Base-by-base conservation (phyloP, 2,329 filamentous ascomycete species). In the Alternaria sp. region DNA sequence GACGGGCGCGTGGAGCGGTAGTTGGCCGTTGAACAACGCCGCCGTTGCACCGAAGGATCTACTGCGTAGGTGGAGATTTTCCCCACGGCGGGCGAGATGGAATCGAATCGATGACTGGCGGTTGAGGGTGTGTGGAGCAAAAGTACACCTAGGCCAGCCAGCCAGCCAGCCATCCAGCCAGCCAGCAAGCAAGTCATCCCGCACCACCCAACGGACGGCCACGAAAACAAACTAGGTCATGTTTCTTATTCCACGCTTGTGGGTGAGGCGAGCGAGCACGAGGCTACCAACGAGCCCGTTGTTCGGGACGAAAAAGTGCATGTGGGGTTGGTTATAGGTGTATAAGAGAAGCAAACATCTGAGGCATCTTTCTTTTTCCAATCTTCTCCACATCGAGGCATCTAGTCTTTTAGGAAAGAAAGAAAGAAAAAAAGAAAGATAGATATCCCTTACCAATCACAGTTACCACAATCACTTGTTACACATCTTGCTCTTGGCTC, bases 271-370 rank as follows among this genome's bases (percentile, higher is more conserved):
- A 14, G 17, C 9, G 9, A 14, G 11, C 28, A 46, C 7, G 13
- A 23, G 42, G 42, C 17, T 17, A 17, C 17, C 17, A 21, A 23
- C 31, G 44, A 21, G 37, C 21, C 44, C 44, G 44, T 48, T 48
- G 8, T 48, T 11, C 44, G 44, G 31, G 44, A 44, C 24, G 29
- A 13, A 29, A 26, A 45, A 24, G 13, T 6, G 21, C 41, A n/a
- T 4, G 26, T 45, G 11, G 31, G 44, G 2, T 3, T 24, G 44
- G 23, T 23, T 17, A 21, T 13, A 21, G 29, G 44, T 34, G 21
- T 48, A 48, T 46, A 48, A 48, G 44, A 48, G 44, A 48, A 48
- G 44, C 44, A 48, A 48, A 48, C 5, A 36, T 34, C 29, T 42
- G 8, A 3, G 23, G 13, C 5, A 7, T 48, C 29, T n/a, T 48